Base-by-base conservation (phyloP, 352 stramenopile species). In the Pythium biforme region DNA sequence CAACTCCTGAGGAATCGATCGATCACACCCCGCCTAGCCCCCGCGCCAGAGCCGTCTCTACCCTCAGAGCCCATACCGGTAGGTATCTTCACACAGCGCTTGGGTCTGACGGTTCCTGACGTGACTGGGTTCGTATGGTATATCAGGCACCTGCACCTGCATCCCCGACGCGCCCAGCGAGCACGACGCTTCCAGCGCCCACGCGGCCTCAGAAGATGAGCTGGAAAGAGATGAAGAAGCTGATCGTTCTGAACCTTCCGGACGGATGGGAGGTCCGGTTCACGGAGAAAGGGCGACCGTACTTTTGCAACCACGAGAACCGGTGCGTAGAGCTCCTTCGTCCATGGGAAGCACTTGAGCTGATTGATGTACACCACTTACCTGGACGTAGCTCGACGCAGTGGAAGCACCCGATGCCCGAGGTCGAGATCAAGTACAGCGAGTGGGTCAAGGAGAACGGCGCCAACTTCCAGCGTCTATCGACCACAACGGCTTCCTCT, bases 261-360 rank as follows among this genome's bases (percentile, higher is more conserved):
- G 73, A 89, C 25, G 83, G 86, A 10, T 95, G 86, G 86, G 86
- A 95, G 56, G 85, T 75, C 43, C 81, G 86, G 6, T 91, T 88
- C 66, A 95, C 82, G 17, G 79, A 89, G 40, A 92, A 90, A 25
- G 83, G 86, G 4, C 77, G 77, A 46, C 86, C 86, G 1, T 95
- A 95, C 65, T 93, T 93, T 58, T 92, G 84, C 68, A 88, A 91
- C 54, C 84, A 94, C 43, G 72, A 63, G 14, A 81, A 88, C 47
- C 55, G 83, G 84, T 92, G 65, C 53, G 71, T 64, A n/a, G n/a
- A n/a, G n/a, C n/a, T n/a, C n/a, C n/a, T n/a, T n/a, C n/a, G n/a
- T n/a, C n/a, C n/a, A n/a, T n/a, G n/a, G n/a, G 4, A 46, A 14
- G 37, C 37, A 43, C 52, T 19, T 25, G n/a, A n/a, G n/a, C n/a